These are phyloP conservation scores for Ophiosphaerella herpotricha DNA, from an alignment of 2,329 filamentous ascomycete species.

Conservation along the genomic window DNA sequence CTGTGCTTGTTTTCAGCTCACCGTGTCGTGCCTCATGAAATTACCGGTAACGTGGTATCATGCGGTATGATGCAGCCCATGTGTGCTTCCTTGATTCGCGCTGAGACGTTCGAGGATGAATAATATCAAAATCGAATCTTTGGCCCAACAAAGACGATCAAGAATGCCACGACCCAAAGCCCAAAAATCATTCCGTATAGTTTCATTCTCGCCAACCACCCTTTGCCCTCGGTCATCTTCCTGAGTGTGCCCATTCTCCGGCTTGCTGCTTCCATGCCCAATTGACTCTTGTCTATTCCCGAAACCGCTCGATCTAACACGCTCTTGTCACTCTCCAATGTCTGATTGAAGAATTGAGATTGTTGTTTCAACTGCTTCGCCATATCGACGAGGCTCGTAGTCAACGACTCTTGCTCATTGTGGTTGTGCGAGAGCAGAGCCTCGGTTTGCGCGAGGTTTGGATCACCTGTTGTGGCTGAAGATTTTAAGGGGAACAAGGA, in stretches of 20 bases:
- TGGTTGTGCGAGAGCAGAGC: slow-evolving; percentile 76
- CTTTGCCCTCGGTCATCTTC: slow-evolving; percentile 83
- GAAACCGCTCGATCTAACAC: slow-evolving; percentile 72
- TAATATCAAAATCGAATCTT: slow-evolving; percentile 77
- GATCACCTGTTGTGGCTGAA: slow-evolving; percentile 30
- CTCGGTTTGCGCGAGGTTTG: slow-evolving; percentile 55
- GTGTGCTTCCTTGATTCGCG: too few relatives aligned
- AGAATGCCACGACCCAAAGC: slow-evolving; percentile 74
- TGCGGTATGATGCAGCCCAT: too few relatives aligned
- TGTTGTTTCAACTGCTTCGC: slow-evolving; percentile 77
- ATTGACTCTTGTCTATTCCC: slow-evolving; percentile 76
- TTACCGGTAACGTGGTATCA: too few relatives aligned
- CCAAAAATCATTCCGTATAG: slow-evolving; percentile 84
- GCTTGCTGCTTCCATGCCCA: slow-evolving; percentile 75
- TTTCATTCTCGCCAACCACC: slow-evolving; percentile 83
- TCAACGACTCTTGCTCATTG: slow-evolving; percentile 80
- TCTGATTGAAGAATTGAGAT: slow-evolving; percentile 71
- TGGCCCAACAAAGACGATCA: slow-evolving; percentile 83
- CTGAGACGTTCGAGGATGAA: background rate
- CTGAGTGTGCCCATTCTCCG: slow-evolving; percentile 76
- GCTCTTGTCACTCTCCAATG: slow-evolving; percentile 75
- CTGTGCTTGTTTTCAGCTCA: slow-evolving; percentile 2
- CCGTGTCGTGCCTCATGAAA: background rate
- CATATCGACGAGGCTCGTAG: slow-evolving; percentile 78
- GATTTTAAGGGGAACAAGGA: slow-evolving; percentile 49